Evolutionary conservation across 306 rosid genomes (phyloP), one percentile per base, ranked within the genome.

Genomic region (Vigna hirtella): DNA sequence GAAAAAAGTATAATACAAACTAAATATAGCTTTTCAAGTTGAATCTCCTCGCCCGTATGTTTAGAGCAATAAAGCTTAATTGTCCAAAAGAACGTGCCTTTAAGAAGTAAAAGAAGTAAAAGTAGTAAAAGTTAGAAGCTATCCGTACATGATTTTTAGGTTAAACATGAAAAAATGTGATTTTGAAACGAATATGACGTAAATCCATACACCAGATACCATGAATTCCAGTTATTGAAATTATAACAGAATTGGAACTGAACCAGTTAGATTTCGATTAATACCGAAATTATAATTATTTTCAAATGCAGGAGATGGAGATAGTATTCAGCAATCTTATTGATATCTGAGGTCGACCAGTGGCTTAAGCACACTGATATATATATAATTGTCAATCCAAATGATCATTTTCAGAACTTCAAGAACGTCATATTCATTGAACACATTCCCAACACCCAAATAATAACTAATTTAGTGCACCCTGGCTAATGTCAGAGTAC

Each of bases 391-490:
- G 57, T 42, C 45, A 59, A 30, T 50, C 50, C 48, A 63, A 64
- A 65, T 8, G 40, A 43, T 73, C 24, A 43, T 75, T 63, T 63
- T 63, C 56, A 43, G 4, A 55, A 76, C 38, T 9, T 52, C 63
- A 63, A 11, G 69, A 81, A 3, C 7, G 18, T 34, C 71, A 71
- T 71, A 70, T 43, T 75, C 67, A 28, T 59, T 50, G 74, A 73
- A 76, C 53, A 40, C 38, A 50, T 9, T 50, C 34, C 7, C 47
- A 14, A 20, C 6, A 11, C 24, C 48, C 15, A 1, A 24, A 57
- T 57, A 22, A 22, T 22, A 24, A 24, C 15, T 11, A 58, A 58
- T 11, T 22, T 42, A 51, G 43, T 24, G 53, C 45, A 43, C 22
- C 9, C 47, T 42, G 47, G 47, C 13, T 42, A 9, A 70, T n/a